phyloP scores from a whole-genome alignment of 2,329 filamentous ascomycete genomes.

The Emericellopsis cladophorae region DNA sequence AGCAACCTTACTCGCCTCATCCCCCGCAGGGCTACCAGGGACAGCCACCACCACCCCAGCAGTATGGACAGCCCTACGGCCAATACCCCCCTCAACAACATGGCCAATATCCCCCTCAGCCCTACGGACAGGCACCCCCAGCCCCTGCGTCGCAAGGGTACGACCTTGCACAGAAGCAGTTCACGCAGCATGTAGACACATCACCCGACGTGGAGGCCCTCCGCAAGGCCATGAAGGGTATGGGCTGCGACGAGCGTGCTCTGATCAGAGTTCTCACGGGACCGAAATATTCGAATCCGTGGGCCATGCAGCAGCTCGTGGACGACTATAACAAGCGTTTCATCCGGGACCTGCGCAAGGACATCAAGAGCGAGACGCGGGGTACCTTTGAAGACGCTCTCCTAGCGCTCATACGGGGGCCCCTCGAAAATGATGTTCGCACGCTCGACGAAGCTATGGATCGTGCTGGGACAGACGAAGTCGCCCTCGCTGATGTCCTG shows the following conservation, averaged over 20 bases:
- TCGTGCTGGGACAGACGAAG: constrained; percentile 17
- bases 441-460: constrained; percentile 16
- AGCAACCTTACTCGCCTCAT: too few species aligned
- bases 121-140: constrained; percentile 6
- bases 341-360: constrained; percentile 16
- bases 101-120: constrained; percentile 4
- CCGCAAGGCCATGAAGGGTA: constrained; percentile 21
- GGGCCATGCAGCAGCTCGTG: constrained; percentile 17
- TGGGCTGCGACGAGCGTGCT: constrained; percentile 18
- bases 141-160: constrained; percentile 16
- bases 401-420: constrained; percentile 15
- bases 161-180: constrained; percentile 13
- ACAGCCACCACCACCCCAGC: background rate
- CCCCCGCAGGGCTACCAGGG: background rate
- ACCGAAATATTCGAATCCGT: constrained; percentile 17
- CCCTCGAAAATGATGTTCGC: constrained; percentile 17
- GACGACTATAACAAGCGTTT: constrained; percentile 18
- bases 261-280: constrained; percentile 15
- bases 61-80: background rate
- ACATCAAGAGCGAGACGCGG: constrained; percentile 19
- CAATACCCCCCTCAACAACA: background rate
- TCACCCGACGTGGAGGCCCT: constrained; percentile 14
- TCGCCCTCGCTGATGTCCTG: constrained; percentile 19
- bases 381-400: constrained; percentile 16
- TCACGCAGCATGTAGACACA: constrained; percentile 14